Evolutionary conservation across 768 basidiomycete genomes (phyloP).

Genomic region (Rhizopogon vulgaris): DNA sequence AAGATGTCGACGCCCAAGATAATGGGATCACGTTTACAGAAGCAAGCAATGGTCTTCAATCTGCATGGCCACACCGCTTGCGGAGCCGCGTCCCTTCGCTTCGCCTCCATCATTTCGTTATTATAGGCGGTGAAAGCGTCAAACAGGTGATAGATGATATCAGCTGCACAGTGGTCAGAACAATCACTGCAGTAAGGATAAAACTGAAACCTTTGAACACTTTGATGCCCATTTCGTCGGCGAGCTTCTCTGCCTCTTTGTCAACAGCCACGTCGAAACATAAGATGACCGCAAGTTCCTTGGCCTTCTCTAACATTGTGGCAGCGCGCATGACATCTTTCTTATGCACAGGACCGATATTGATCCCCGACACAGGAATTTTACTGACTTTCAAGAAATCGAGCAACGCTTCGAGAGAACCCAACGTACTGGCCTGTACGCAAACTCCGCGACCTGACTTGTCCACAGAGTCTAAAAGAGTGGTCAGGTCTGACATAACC

Average conservation of each 20-base stretch:
- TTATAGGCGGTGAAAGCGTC: conserved; percentile 96
- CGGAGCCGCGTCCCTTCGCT: conserved; percentile 84
- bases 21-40: conserved; percentile 96
- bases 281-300: conserved; percentile 90
- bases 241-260: conserved; percentile 85
- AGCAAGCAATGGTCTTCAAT: conserved; percentile 87
- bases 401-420: conserved; percentile 92
- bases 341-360: conserved; percentile 96
- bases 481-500: conserved; percentile 93
- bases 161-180: conserved; percentile 50
- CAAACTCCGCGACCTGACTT: conserved; percentile 96
- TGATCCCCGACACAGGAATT: conserved; percentile 96
- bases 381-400: conserved; percentile 94
- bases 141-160: conserved; percentile 98
- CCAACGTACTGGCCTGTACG: conserved; percentile 95
- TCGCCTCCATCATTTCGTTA: conserved; percentile 86
- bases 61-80: conserved; percentile 97
- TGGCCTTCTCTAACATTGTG: conserved; percentile 93
- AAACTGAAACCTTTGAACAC: conserved; percentile 82
- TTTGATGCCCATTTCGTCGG: conserved; percentile 90
- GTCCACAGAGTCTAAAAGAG: conserved; percentile 84
- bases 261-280: conserved; percentile 96
- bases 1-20: conserved; percentile 95
- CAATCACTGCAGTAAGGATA: neutral
- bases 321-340: conserved; percentile 89